Base-by-base conservation (phyloP, 306 rosid species). In the Potentilla sterilis region DNA sequence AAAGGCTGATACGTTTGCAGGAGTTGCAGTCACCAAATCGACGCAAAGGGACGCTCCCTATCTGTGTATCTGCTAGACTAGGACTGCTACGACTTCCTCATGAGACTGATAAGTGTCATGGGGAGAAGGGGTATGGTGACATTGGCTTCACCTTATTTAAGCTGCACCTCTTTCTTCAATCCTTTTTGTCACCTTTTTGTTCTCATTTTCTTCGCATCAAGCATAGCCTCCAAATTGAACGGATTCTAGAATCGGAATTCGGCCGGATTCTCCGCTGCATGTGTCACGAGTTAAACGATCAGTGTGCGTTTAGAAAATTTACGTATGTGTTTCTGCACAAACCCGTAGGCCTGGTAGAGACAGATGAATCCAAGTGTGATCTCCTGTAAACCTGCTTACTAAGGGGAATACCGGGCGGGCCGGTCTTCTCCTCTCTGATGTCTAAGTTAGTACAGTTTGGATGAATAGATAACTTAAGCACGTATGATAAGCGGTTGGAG, bases 1-100 rank as follows among this genome's bases (percentile, higher is more conserved):
- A 32, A 41, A 35, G 47, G 72, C 61, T 68, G 80, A 49, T 48
- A 48, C 65, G 46, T 77, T 59, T 61, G 37, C 40, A 59, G 40
- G 65, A 28, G 65, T 32, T 44, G 71, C 59, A 75, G 79, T 48
- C 71, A 59, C 72, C 28, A 48, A 74, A 75, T 75, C 72, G 61
- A 68, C 52, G 70, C 51, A 69, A 37, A 58, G 9, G 75, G 24
- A 70, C 38, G 59, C 65, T 16, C 2, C 1, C 3, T 1, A 59
- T 65, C 18, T 5, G 57, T 5, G 57, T 10, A 58, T 58, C 37
- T 9, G 35, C 14, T 55, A 21, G 34, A 58, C 37, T 22, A 24
- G 9, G 18, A 59, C 66, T 28, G 66, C 67, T 6, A 13, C 3
- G 41, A 61, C 64, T 14, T 47, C 52, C 37, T 58, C 37, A 57